Percentiles rank a stretch among this genome's conserved stretches.
Evolutionary conservation across 169 alveolate genomes (phyloP).

Genomic region (Plasmodium blacklocki): DNA sequence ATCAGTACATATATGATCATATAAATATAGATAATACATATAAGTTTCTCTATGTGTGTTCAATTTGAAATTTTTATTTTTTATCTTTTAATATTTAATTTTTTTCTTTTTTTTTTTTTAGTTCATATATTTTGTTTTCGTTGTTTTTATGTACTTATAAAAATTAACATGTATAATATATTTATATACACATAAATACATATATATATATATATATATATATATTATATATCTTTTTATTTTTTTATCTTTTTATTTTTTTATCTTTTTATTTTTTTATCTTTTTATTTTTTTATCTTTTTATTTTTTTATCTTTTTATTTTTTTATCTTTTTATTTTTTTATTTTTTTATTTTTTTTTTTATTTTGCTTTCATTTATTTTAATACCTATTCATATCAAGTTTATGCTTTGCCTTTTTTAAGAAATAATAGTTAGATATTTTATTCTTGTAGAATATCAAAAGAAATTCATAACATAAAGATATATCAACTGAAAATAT

Average conservation of each 20-base stretch:
- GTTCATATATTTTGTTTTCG: too few relatives aligned
- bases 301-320: background rate
- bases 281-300: too few relatives aligned
- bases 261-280: too few relatives aligned
- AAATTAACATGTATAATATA: too few relatives aligned
- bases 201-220: too few relatives aligned
- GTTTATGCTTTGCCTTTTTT: constrained; percentile 37
- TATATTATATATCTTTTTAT: too few relatives aligned
- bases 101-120: too few relatives aligned
- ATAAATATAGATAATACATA: background rate
- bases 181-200: background rate
- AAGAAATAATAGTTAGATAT: constrained; percentile 55
- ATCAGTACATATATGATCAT: background rate
- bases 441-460: constrained; percentile 40
- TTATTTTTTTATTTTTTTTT: background rate
- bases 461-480: constrained; percentile 21
- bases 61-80: too few relatives aligned
- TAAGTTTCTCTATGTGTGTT: too few relatives aligned
- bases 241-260: too few relatives aligned
- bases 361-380: background rate
- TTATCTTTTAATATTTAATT: too few relatives aligned
- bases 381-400: constrained; percentile 59
- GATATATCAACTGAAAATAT: constrained; percentile 26
- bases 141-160: too few relatives aligned
- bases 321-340: background rate